Conservation (phyloP, 345 rosid genomes). For the Linum lewisii region DNA sequence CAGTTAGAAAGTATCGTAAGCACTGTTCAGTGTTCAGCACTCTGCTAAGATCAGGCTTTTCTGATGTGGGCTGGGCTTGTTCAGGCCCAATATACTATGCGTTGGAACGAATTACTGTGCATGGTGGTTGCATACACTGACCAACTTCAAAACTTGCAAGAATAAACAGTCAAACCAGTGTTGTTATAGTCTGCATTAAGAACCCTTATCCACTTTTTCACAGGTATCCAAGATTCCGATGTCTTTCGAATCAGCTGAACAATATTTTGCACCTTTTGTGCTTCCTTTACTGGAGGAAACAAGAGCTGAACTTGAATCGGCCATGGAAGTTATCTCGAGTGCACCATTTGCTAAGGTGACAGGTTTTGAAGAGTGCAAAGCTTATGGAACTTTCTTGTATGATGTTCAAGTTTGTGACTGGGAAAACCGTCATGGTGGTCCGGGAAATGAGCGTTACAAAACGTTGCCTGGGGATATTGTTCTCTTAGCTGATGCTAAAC, state of each 20-base stretch:
- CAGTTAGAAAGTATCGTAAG: no score
- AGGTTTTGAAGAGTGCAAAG: not conserved
- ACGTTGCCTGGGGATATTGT: constrained; percentile 36
- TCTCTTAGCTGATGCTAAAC: constrained; percentile 25
- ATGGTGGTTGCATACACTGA: no score
- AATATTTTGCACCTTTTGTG: constrained; percentile 23
- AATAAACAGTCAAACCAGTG: no score
- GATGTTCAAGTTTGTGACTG: no score
- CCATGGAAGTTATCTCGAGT: constrained; percentile 19
- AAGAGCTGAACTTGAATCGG: constrained; percentile 21
- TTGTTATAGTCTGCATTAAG: not conserved
- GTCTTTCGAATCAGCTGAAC: constrained; percentile 17
- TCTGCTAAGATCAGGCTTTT: no score
- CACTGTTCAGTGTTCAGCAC: no score
- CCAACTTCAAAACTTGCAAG: no score
- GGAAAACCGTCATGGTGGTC: no score
- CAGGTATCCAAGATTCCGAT: constrained; percentile 33
- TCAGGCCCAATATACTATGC: no score
- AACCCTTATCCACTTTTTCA: not conserved
- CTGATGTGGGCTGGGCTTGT: no score
- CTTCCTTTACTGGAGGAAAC: constrained; percentile 43
- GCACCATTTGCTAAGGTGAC: constrained; percentile 30
- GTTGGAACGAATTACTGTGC: no score
- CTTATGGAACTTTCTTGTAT: constrained; percentile 1
- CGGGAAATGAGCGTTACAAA: constrained; percentile 29